Percentiles rank a stretch among this genome's conserved stretches.
Conservation (phyloP, 441 rosid species). For the Flueggea neowawraea region DNA sequence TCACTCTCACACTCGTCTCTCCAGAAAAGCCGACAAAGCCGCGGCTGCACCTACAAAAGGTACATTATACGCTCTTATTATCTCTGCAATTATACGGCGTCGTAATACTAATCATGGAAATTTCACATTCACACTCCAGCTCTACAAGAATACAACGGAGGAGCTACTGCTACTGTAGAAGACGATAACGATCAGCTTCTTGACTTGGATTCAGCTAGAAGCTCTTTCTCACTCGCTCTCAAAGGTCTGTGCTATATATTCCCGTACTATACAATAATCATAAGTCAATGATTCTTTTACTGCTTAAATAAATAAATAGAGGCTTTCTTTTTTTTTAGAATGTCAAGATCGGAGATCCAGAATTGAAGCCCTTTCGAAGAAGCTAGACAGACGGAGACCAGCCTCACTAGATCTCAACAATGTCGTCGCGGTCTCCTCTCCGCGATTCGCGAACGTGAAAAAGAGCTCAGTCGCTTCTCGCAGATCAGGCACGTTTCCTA, state of each 20-base stretch:
- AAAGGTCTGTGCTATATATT: conserved; percentile 42
- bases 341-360: conserved; percentile 80
- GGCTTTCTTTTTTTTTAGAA: conserved; percentile 35
- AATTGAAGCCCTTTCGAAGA: conserved; percentile 63
- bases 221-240: conserved; percentile 82
- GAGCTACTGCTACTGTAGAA: conserved; percentile 18
- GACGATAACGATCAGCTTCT: conserved; percentile 39
- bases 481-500: conserved; percentile 67
- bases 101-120: not conserved
- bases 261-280: too few species aligned
- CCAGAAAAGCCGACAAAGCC: conserved; percentile 53
- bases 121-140: conserved; percentile 35
- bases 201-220: conserved; percentile 64
- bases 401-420: conserved; percentile 80
- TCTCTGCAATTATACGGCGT: too few species aligned
- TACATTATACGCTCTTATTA: too few species aligned
- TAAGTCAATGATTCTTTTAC: too few species aligned
- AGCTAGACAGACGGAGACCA: conserved; percentile 61
- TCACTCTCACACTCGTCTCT: conserved; percentile 39
- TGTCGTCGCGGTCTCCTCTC: conserved; percentile 57
- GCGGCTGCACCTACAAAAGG: conserved; percentile 43
- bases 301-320: too few species aligned
- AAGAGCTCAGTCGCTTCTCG: conserved; percentile 44
- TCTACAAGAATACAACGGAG: conserved; percentile 42
- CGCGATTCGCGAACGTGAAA: conserved; percentile 52